Evolutionary conservation across 371 early-diverging fungal species (phyloP).

Genomic region (Mucor saturninus): DNA sequence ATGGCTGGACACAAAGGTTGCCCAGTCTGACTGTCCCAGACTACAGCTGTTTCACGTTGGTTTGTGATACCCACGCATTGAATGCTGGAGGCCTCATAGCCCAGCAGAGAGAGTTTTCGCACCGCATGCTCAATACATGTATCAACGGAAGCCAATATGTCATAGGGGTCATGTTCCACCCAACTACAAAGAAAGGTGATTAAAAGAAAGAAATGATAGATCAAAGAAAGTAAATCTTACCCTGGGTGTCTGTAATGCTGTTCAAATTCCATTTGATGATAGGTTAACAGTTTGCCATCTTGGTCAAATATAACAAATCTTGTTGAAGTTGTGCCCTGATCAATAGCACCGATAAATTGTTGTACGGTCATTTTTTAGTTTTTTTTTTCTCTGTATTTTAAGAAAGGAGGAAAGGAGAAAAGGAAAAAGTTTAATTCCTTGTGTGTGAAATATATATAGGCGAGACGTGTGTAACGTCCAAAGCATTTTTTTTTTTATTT

Average conservation of each 20-base stretch:
- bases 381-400: not conserved
- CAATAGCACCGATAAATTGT: constrained; percentile 84
- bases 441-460: not conserved
- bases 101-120: constrained; percentile 65
- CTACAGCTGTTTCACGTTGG: constrained; percentile 93
- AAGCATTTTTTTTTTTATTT: no score
- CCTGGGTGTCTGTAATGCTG: constrained; percentile 80
- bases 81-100: constrained; percentile 65
- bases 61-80: constrained; percentile 92
- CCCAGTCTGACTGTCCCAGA: constrained; percentile 89
- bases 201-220: not conserved
- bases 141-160: constrained; percentile 75
- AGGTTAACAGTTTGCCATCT: constrained; percentile 70
- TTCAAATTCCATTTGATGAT: constrained; percentile 82
- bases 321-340: constrained; percentile 93
- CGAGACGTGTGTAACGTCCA: not conserved
- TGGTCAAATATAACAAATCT: constrained; percentile 90
- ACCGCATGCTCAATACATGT: constrained; percentile 75
- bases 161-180: constrained; percentile 91
- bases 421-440: constrained; percentile 5
- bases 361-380: constrained; percentile 22
- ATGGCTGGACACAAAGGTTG: constrained; percentile 87
- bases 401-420: constrained; percentile 12
- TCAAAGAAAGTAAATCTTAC: constrained; percentile 36
- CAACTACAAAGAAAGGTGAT: constrained; percentile 54